These are phyloP conservation scores for Adansonia grandidieri DNA, from an alignment of 441 rosid species.

Conservation along the genomic window DNA sequence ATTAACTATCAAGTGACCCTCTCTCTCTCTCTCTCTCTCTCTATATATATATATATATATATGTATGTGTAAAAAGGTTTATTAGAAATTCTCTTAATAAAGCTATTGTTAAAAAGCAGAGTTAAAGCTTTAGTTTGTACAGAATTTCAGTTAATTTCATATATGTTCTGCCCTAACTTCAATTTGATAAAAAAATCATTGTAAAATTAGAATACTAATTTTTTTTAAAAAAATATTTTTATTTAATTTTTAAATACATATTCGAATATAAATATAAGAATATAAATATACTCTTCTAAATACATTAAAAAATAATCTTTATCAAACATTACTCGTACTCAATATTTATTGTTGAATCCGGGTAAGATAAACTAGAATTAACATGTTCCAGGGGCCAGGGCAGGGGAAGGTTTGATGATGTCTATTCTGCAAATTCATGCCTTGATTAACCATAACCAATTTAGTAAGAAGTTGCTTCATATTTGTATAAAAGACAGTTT, in stretches of 20 bases:
- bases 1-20: constrained; percentile 14
- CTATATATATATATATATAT: too few relatives aligned
- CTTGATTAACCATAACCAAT: not conserved
- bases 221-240: too few relatives aligned
- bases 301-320: not conserved
- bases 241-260: too few relatives aligned
- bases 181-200: not conserved
- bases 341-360: too few relatives aligned
- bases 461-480: not conserved
- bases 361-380: too few relatives aligned
- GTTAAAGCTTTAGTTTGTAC: not conserved
- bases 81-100: constrained; percentile 6
- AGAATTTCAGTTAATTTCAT: not conserved
- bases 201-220: too few relatives aligned
- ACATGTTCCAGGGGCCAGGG: too few relatives aligned
- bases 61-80: not conserved
- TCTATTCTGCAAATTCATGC: too few relatives aligned
- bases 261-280: too few relatives aligned
- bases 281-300: not conserved
- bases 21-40: too few relatives aligned
- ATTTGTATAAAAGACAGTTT: not conserved
- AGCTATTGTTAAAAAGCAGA: not conserved
- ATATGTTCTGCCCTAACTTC: not conserved
- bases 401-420: not conserved
- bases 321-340: too few relatives aligned